A percentile compares a stretch with the other conserved stretches of the same genome.
Evolutionary conservation across 1,284 basidiomycete species (phyloP).

Genomic region (Sphaerobolus stellatus): DNA sequence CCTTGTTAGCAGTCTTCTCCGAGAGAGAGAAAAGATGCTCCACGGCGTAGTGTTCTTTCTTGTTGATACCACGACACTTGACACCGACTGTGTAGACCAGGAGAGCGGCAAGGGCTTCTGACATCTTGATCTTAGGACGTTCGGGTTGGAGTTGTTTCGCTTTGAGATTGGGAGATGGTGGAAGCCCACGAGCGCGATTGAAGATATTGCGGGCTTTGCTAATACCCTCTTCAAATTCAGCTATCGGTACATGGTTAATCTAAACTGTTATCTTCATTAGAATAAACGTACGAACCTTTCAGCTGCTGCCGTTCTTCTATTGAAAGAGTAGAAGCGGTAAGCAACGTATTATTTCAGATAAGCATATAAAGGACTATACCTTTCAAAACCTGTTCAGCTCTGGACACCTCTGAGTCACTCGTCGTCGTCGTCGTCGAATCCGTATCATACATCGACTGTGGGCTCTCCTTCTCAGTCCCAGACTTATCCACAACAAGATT

Average conservation of each 20-base stretch:
- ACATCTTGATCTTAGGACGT: constrained; percentile 56
- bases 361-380: constrained; percentile 17
- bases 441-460: constrained; percentile 32
- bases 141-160: constrained; percentile 15
- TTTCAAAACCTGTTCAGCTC: constrained; percentile 29
- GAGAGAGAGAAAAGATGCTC: constrained; percentile 94
- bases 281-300: not conserved
- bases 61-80: constrained; percentile 90
- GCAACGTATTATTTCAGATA: not conserved
- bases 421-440: constrained; percentile 44
- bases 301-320: constrained; percentile 5
- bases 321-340: not conserved
- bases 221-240: constrained; percentile 36
- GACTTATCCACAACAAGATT: constrained; percentile 43
- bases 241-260: not conserved
- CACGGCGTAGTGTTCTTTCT: constrained; percentile 82
- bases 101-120: constrained; percentile 68
- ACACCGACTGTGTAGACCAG: constrained; percentile 96
- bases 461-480: constrained; percentile 36
- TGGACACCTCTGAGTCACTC: constrained; percentile 17
- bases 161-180: constrained; percentile 19
- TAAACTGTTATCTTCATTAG: not conserved
- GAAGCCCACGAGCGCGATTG: constrained; percentile 32
- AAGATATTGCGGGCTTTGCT: constrained; percentile 40
- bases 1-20: constrained; percentile 77